phyloP scores from a whole-genome alignment of 495 filamentous ascomycete genomes.

The Thozetella sp. region DNA sequence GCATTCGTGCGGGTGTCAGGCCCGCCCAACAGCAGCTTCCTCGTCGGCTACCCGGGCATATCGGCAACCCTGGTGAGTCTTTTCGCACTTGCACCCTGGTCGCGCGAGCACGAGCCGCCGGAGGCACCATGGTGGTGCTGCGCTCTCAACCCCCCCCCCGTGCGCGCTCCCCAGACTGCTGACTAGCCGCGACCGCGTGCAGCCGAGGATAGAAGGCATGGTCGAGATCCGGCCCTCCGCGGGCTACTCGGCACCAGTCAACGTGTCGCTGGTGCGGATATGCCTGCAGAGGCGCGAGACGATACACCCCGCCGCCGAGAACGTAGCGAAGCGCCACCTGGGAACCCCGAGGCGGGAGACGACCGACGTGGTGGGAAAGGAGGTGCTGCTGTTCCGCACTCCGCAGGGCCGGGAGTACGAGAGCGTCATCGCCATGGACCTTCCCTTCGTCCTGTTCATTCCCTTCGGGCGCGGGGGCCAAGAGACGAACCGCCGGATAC shows the following conservation, averaged over 20 bases:
- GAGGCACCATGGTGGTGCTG: too few species aligned
- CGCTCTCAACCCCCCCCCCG: too few species aligned
- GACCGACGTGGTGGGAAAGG: slow-evolving; percentile 90
- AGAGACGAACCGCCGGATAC: slow-evolving; percentile 84
- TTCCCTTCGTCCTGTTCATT: slow-evolving; percentile 96
- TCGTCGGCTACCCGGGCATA: slow-evolving; percentile 97
- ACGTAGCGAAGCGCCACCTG: slow-evolving; percentile 86
- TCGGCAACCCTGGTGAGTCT: slow-evolving; percentile 89
- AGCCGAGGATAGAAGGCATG: slow-evolving; percentile 97
- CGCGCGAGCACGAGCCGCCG: not conserved
- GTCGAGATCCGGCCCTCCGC: slow-evolving; percentile 90
- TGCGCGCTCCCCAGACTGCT: slow-evolving; percentile 9
- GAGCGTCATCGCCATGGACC: slow-evolving; percentile 91
- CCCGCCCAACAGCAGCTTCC: slow-evolving; percentile 93
- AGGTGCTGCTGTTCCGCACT: slow-evolving; percentile 89
- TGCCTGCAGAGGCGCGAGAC: slow-evolving; percentile 91
- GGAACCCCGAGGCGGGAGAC: slow-evolving; percentile 92
- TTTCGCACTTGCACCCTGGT: slow-evolving; percentile 4
- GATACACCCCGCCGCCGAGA: slow-evolving; percentile 95
- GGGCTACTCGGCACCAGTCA: slow-evolving; percentile 84
- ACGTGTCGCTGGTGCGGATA: slow-evolving; percentile 91
- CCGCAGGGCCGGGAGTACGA: slow-evolving; percentile 81
- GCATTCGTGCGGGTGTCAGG: slow-evolving; percentile 97
- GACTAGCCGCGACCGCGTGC: slow-evolving; percentile 21
- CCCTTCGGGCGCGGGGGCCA: slow-evolving; percentile 89